Conservation (phyloP, 768 basidiomycete genomes). For the Xerocomus potaroensis region DNA sequence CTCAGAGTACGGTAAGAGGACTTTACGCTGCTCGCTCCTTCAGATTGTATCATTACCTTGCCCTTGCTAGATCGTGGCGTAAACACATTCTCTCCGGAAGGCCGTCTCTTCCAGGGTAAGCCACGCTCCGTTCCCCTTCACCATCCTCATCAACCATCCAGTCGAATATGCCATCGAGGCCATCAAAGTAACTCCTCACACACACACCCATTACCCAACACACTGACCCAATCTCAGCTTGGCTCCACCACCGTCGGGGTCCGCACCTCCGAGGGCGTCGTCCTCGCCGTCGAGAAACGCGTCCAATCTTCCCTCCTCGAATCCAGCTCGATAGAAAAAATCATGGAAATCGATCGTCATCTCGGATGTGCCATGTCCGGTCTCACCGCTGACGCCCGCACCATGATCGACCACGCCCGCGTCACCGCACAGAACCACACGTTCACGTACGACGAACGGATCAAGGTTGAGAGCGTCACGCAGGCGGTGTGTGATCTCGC, state of each 20-base stretch:
- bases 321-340: constrained; percentile 95
- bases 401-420: constrained; percentile 99
- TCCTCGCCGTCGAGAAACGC: constrained; percentile 97
- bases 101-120: constrained; percentile 95
- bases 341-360: constrained; percentile 98
- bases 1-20: constrained; percentile 79
- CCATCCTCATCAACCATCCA: constrained; percentile 31
- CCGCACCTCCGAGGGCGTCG: constrained; percentile 82
- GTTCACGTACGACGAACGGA: constrained; percentile 95
- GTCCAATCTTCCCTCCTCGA: constrained; percentile 96
- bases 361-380: constrained; percentile 98
- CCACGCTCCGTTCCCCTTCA: constrained; percentile 1
- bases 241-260: constrained; percentile 98
- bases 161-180: constrained; percentile 99
- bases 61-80: constrained; percentile 84
- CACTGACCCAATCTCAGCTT: constrained; percentile 50
- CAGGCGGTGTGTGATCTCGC: constrained; percentile 99
- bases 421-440: constrained; percentile 94
- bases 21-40: background rate
- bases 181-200: constrained; percentile 65
- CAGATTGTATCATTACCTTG: background rate
- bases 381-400: constrained; percentile 95
- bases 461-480: constrained; percentile 96
- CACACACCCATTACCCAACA: background rate
- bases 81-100: constrained; percentile 98